Percentiles rank a stretch among this genome's conserved stretches.
Conservation (phyloP, 352 stramenopile genomes). For the Globisporangium middletonii region DNA sequence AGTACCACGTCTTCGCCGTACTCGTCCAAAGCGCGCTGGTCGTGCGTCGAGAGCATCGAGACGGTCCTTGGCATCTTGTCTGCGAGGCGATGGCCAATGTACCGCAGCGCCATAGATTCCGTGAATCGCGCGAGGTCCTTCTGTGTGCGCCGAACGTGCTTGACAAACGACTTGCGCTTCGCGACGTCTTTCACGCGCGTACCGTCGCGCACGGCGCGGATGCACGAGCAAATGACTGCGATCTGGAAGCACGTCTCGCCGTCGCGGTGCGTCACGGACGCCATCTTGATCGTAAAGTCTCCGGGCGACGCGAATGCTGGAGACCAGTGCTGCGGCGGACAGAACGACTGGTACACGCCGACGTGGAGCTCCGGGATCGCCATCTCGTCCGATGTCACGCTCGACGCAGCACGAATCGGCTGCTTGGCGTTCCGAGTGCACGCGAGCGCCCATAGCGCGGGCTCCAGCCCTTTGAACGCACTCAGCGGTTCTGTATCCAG, state of each 20-base stretch:
- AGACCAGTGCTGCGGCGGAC: conserved; percentile 58
- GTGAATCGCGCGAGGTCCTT: conserved; percentile 43
- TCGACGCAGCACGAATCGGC: neutral
- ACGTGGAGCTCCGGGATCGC: conserved; percentile 61
- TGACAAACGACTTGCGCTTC: conserved; percentile 67
- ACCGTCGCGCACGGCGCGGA: conserved; percentile 43
- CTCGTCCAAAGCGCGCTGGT: conserved; percentile 40
- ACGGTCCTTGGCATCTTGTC: conserved; percentile 33
- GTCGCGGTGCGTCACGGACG: conserved; percentile 28
- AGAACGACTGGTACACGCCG: conserved; percentile 62
- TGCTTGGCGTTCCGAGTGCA: conserved; percentile 13
- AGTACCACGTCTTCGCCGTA: conserved; percentile 45
- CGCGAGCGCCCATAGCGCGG: conserved; percentile 13
- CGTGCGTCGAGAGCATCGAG: conserved; percentile 17
- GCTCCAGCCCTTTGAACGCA: conserved; percentile 5
- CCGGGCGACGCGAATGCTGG: conserved; percentile 62
- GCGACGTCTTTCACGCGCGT: conserved; percentile 23
- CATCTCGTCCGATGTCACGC: conserved; percentile 37
- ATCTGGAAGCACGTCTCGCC: conserved; percentile 43
- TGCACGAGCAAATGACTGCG: conserved; percentile 54
- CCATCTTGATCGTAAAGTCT: conserved; percentile 75
- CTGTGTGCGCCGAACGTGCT: conserved; percentile 48
- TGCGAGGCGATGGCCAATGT: conserved; percentile 54
- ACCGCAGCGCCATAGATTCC: conserved; percentile 54
- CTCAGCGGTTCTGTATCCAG: conserved; percentile 3